Base-by-base conservation (phyloP, 1,284 basidiomycete genomes). In the Ustilago loliicola region DNA sequence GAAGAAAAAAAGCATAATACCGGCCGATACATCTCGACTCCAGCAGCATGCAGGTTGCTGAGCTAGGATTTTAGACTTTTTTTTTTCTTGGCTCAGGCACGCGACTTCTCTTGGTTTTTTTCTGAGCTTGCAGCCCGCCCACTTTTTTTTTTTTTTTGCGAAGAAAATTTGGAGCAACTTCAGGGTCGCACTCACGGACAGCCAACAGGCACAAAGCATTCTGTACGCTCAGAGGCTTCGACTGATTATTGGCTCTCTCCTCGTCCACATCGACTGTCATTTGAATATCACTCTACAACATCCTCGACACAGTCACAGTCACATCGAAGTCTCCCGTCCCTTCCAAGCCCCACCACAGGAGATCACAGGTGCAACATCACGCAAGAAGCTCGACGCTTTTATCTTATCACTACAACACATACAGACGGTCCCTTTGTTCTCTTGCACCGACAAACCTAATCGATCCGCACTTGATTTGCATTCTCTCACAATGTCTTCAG, bases 401-500 rank as follows among this genome's bases (percentile, higher is more conserved):
- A 7, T 38, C 36, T 38, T 38, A 38, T 38, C 36, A 38, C 7
- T 3, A 3, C 3, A 38, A 15, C 36, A 38, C 7, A 38, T 15
- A 15, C 32, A 15, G 36, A 38, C 13, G 13, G 15, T 15, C 15
- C 36, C 56, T 11, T 15, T 34, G 29, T 34, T 38, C 51, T 32
- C 6, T 11, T 40, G 48, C 56, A 27, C 13, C 30, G 8, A 2
- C 23, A 13, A 38, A 38, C 42, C 38, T 21, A 21, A 45, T 2
- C 21, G 42, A 45, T 21, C n/a, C n/a, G 5, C 42, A 23, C 42
- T 45, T 21, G n/a, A 23, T 45, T 60, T 45, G 8, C 3, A 40
- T 8, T 9, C 10, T 11, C 9, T 3, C 45, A 66, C 11, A 30
- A 74, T 73, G 68, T 78, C 76, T 2, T 74, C 76, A 13, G 76